Conservation (phyloP, 2,329 filamentous ascomycete genomes). For the Blastomyces parvus region DNA sequence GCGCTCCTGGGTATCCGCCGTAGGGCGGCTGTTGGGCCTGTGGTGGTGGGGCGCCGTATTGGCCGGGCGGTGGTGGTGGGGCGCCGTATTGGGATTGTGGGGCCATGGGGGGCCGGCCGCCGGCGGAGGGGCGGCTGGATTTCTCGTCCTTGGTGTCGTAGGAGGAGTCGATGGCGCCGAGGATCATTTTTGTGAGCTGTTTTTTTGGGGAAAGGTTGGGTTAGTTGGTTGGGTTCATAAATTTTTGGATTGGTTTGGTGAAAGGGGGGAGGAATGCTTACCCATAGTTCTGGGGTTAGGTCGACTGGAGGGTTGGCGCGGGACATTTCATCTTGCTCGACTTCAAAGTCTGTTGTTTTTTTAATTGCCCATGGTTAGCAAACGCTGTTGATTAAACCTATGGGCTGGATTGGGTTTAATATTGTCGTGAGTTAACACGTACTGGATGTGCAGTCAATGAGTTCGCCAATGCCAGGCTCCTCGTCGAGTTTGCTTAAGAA, state of each 20-base stretch:
- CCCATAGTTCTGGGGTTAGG: conserved; percentile 56
- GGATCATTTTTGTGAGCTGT: conserved; percentile 54
- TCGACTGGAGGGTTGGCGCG: conserved; percentile 52
- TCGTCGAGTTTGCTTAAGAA: conserved; percentile 57
- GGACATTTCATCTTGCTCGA: conserved; percentile 58
- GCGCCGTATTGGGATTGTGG: conserved; percentile 24
- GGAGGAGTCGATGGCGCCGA: conserved; percentile 56
- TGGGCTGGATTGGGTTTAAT: background rate
- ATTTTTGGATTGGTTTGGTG: background rate
- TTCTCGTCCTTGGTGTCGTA: conserved; percentile 60
- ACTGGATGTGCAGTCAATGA: conserved; percentile 62
- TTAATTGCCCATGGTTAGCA: background rate
- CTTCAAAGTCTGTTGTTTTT: conserved; percentile 52
- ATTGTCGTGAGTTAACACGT: conserved; percentile 26
- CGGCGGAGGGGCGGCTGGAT: conserved; percentile 29
- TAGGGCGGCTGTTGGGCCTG: conserved; percentile 7
- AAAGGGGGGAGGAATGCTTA: conserved; percentile 19
- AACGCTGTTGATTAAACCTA: background rate
- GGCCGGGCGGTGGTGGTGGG: conserved; percentile 24
- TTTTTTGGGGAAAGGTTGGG: background rate
- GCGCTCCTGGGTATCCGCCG: too few species aligned
- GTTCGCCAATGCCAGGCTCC: conserved; percentile 50
- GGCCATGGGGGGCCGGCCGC: conserved; percentile 24
- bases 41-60: conserved; percentile 28
- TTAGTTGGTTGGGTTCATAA: conserved; percentile 14